Evolutionary conservation across 2,329 filamentous ascomycete genomes (phyloP), one percentile per base, ranked within the genome.

Genomic region (Arthroderma uncinatum): DNA sequence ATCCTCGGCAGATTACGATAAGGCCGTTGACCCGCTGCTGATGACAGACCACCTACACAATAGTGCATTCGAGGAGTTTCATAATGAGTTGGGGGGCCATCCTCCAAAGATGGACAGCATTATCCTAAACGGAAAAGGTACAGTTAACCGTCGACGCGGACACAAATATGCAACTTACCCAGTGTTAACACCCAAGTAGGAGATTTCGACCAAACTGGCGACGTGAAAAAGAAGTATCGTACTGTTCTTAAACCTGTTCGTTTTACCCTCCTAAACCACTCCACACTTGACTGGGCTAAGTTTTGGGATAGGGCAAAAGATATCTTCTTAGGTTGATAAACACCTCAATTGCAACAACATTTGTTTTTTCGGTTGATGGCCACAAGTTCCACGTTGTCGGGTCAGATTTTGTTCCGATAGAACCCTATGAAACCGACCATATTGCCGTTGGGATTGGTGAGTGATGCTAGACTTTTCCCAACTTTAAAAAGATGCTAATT

Each of bases 341-440:
- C 60, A 64, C 68, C 50, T 73, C 81, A 37, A 70, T 76, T 55
- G 73, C 82, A 64, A 74, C 71, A 34, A 68, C 78, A 58, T 73
- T 79, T 66, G 71, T 76, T 50, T 82, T 85, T 64, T 70, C 67
- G 47, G 71, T 76, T 25, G 74, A 77, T 40, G 76, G 78, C 54
- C 82, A 85, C 65, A 75, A 65, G 0, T 66, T 85, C 62, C 78
- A 73, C 0, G 80, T 85, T 36, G 81, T 85, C 39, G 73, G 76
- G 0, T 55, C 68, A n/a, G 83, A 84, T 59, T 68, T 84, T 2
- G 79, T 84, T 0, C 79, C 82, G 1, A 74, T 85, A 23, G 63
- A 72, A 23, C 82, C 82, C 0, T 85, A 78, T 59, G 68, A 68
- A 0, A 76, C 80, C 0, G 71, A 73, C 0, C 70, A 69, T 19